A percentile compares a stretch with the other conserved stretches of the same genome.
These are phyloP conservation scores for Amaranthus palmeri DNA, from an alignment of 148 eudicot genomes.

Conservation along the genomic window DNA sequence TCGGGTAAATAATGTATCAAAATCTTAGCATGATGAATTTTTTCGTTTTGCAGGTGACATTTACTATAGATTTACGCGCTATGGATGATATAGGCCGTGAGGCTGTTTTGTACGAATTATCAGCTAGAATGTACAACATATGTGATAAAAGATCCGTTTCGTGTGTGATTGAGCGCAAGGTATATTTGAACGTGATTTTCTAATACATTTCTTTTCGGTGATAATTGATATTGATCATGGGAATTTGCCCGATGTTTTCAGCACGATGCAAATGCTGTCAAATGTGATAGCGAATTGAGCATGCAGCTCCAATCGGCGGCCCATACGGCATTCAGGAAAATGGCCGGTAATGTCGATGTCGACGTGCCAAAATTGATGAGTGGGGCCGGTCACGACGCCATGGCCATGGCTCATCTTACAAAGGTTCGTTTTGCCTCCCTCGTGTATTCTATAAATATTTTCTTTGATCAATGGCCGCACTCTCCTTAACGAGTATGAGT, in stretches of 20 bases:
- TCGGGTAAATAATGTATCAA: background rate
- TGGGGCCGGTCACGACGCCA: constrained; percentile 99
- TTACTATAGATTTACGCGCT: constrained; percentile 89
- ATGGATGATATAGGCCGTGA: constrained; percentile 86
- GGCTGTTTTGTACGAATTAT: constrained; percentile 74
- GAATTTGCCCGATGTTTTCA: constrained; percentile 24
- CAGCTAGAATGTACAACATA: constrained; percentile 64
- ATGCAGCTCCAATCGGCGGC: constrained; percentile 75
- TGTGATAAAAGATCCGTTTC: constrained; percentile 85
- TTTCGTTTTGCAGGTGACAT: constrained; percentile 56
- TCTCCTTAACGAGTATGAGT: too few relatives aligned
- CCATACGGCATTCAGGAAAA: constrained; percentile 47
- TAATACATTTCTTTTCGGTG: background rate
- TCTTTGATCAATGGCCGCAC: too few relatives aligned
- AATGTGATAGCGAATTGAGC: constrained; percentile 63
- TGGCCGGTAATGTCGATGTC: constrained; percentile 50
- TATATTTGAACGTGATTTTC: constrained; percentile 18
- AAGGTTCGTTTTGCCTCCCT: constrained; percentile 34
- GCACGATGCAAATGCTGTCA: constrained; percentile 94
- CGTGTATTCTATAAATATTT: background rate
- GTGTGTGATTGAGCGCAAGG: constrained; percentile 89
- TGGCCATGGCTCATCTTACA: constrained; percentile 97
- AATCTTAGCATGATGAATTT: background rate
- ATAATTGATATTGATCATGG: background rate
- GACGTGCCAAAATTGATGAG: constrained; percentile 89